Evolutionary conservation across 164 flowering plant genomes (phyloP), one percentile per base, ranked within the genome.

Genomic region (Berberis vulgaris): DNA sequence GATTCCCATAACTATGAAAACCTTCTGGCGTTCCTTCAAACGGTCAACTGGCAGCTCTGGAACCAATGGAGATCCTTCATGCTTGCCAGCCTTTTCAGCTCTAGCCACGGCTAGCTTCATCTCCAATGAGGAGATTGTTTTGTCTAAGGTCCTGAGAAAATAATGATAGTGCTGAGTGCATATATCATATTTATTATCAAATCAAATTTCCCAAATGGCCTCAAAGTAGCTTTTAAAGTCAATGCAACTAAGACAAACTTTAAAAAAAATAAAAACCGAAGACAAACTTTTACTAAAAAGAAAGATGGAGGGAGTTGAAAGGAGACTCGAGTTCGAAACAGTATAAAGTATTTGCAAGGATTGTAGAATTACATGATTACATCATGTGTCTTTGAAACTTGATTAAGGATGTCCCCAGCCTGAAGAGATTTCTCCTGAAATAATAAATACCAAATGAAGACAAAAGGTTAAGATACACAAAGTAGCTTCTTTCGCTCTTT

Each of bases 1-100:
- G 65, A 94, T 91, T 76, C 99, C 99, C 91, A 93, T 87, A 7
- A 91, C 96, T 71, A 80, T 83, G 77, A 94, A 86, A 72, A 81
- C 82, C 69, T 83, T 90, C 46, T 63, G 84, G 4, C 84, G 84
- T 44, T 80, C 76, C 59, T 70, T 82, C 50, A 69, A 64, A 45
- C 54, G 73, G 64, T 78, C 79, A 7, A 55, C 54, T 72, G 67
- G 77, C 47, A 64, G 57, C 49, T 71, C 78, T 64, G 69, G 62
- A 65, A 60, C 76, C 50, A 61, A 42, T 52, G 81, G 79, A 67
- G 89, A 78, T 74, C 67, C 76, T 53, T 78, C 83, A 12, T 67
- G 77, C 64, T 62, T 69, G 53, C 74, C 81, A 4, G 66, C 75
- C 78, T 78, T 82, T 49, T 89, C 76, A 65, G 92, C 81, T 78